Conservation (phyloP, 208 protist genomes). For the Crithidia thermophila region DNA sequence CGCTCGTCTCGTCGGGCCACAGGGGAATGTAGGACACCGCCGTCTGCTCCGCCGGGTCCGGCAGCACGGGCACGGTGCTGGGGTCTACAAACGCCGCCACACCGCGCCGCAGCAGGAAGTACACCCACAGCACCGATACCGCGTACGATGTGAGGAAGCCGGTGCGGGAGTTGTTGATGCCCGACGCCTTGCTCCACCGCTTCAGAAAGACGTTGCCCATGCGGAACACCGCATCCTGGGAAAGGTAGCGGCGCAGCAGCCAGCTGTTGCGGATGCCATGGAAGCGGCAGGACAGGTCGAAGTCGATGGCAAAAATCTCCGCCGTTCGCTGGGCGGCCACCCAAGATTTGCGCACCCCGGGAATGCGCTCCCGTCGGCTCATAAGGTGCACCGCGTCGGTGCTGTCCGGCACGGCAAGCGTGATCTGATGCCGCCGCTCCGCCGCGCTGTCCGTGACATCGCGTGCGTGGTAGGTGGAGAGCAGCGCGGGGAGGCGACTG, state of each 20-base stretch:
- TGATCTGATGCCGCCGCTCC: not conserved
- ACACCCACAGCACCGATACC: constrained; percentile 72
- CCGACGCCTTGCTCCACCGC: constrained; percentile 75
- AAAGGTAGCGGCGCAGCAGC: constrained; percentile 74
- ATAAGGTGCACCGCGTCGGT: constrained; percentile 48
- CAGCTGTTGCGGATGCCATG: constrained; percentile 83
- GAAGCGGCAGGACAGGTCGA: constrained; percentile 74
- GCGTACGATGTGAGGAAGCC: constrained; percentile 87
- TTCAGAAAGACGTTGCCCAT: constrained; percentile 77
- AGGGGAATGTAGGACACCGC: constrained; percentile 58
- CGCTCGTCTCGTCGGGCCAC: constrained; percentile 23
- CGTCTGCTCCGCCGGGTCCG: constrained; percentile 20
- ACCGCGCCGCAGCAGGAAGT: constrained; percentile 58
- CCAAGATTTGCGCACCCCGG: constrained; percentile 43
- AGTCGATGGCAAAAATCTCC: constrained; percentile 79
- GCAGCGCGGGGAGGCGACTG: not conserved
- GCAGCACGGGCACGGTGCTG: constrained; percentile 21
- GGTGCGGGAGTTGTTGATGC: constrained; percentile 71
- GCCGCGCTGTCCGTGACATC: not conserved
- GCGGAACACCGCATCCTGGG: constrained; percentile 52
- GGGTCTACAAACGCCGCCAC: constrained; percentile 57
- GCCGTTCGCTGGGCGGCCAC: constrained; percentile 26
- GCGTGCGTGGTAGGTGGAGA: constrained; percentile 5
- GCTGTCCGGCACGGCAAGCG: constrained; percentile 23
- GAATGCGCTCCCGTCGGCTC: constrained; percentile 21